These are phyloP conservation scores for Colletotrichum cuscutae DNA, from an alignment of 2,329 filamentous ascomycete genomes.

Conservation along the genomic window DNA sequence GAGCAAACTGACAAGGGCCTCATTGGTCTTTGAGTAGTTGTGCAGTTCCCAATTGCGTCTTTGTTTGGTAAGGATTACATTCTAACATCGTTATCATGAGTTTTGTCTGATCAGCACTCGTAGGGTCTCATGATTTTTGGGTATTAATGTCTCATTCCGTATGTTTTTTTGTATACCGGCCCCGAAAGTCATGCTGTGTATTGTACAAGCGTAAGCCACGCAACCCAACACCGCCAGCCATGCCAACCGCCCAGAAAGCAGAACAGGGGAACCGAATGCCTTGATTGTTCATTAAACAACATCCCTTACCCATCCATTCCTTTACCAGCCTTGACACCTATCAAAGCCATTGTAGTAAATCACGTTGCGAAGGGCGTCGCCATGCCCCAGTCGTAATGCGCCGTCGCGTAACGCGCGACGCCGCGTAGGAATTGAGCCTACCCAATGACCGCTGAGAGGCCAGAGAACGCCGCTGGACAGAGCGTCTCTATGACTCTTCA, in stretches of 20 bases:
- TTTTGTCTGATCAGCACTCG: not conserved
- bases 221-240: slow-evolving; percentile 35
- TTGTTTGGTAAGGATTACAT: too few relatives aligned
- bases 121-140: slow-evolving; percentile 2
- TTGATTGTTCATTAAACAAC: slow-evolving; percentile 27
- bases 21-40: too few relatives aligned
- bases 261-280: slow-evolving; percentile 33
- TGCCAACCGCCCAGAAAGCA: slow-evolving; percentile 33
- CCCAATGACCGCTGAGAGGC: slow-evolving; percentile 40
- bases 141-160: slow-evolving; percentile 35
- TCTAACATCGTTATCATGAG: not conserved
- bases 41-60: too few relatives aligned
- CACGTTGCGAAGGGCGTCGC: slow-evolving; percentile 43
- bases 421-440: slow-evolving; percentile 41
- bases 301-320: slow-evolving; percentile 22
- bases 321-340: slow-evolving; percentile 28
- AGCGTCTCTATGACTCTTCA: slow-evolving; percentile 50
- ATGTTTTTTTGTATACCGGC: slow-evolving; percentile 36
- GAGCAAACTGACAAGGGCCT: too few relatives aligned
- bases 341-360: slow-evolving; percentile 31
- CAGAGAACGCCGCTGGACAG: slow-evolving; percentile 25
- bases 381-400: slow-evolving; percentile 53
- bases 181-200: slow-evolving; percentile 35
- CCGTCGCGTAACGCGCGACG: slow-evolving; percentile 43
- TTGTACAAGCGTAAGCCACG: slow-evolving; percentile 36